These are phyloP conservation scores for Strobilomyces echinocephalus DNA, from an alignment of 768 basidiomycete genomes.

Conservation along the genomic window DNA sequence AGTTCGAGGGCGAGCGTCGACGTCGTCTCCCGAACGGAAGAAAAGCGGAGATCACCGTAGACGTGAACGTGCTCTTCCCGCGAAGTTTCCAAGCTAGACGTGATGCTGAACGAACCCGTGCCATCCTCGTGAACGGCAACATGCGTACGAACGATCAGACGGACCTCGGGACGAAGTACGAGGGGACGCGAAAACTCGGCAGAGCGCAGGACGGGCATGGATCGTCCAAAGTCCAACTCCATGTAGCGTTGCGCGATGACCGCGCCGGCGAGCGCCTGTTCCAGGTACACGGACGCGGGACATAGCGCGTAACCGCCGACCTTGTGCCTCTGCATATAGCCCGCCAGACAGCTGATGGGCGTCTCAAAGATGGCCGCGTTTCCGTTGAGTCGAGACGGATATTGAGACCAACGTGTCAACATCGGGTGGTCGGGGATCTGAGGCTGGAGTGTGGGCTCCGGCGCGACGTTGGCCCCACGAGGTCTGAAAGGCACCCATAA, in stretches of 20 bases:
- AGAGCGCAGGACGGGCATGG: slow-evolving; percentile 36
- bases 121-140: slow-evolving; percentile 35
- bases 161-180: slow-evolving; percentile 37
- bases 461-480: not conserved
- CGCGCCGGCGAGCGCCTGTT: slow-evolving; percentile 48
- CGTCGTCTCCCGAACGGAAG: slow-evolving; percentile 26
- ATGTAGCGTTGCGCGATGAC: slow-evolving; percentile 33
- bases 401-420: slow-evolving; percentile 40
- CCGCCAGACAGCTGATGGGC: slow-evolving; percentile 40
- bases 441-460: slow-evolving; percentile 1
- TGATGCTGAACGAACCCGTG: slow-evolving; percentile 42
- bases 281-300: slow-evolving; percentile 63
- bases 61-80: slow-evolving; percentile 38
- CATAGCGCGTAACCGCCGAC: slow-evolving; percentile 55
- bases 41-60: slow-evolving; percentile 43
- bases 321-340: slow-evolving; percentile 51
- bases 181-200: slow-evolving; percentile 53
- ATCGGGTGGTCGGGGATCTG: slow-evolving; percentile 30
- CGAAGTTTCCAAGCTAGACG: slow-evolving; percentile 34
- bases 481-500: slow-evolving; percentile 56
- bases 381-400: slow-evolving; percentile 33
- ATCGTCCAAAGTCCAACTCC: slow-evolving; percentile 30
- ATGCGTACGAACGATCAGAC: slow-evolving; percentile 34
- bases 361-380: slow-evolving; percentile 51
- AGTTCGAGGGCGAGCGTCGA: slow-evolving; percentile 37